A percentile compares a stretch with the other conserved stretches of the same genome.
Conservation (phyloP, 345 rosid species). For the Moricandia moricandioides region DNA sequence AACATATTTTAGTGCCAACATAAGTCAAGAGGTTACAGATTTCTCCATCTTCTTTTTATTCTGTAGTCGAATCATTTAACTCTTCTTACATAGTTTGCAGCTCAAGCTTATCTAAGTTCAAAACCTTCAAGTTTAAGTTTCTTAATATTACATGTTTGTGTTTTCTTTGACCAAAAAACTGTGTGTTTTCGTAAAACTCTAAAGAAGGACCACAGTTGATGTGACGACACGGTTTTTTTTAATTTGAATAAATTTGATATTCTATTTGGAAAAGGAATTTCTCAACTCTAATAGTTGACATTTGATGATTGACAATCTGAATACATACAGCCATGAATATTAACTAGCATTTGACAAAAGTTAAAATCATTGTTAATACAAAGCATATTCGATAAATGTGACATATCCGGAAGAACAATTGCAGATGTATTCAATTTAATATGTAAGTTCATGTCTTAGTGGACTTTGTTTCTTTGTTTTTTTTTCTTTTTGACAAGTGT, state of each 20-base stretch:
- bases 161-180: background rate
- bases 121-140: background rate
- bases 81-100: slow-evolving; percentile 4
- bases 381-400: slow-evolving; percentile 25
- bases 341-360: slow-evolving; percentile 18
- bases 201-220: background rate
- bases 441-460: background rate
- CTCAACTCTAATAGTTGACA: slow-evolving; percentile 31
- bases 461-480: background rate
- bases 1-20: background rate
- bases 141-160: background rate
- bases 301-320: slow-evolving; percentile 18
- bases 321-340: slow-evolving; percentile 15
- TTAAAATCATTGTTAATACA: slow-evolving; percentile 16
- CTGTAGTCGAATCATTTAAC: slow-evolving; percentile 6
- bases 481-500: no score
- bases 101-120: background rate
- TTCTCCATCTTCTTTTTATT: background rate
- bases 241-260: background rate
- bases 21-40: background rate
- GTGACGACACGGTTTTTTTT: background rate
- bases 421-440: background rate
- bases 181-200: background rate
- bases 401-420: slow-evolving; percentile 22
- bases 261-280: background rate